Conservation (phyloP, 345 rosid genomes). For the Cardiospermum halicacabum region DNA sequence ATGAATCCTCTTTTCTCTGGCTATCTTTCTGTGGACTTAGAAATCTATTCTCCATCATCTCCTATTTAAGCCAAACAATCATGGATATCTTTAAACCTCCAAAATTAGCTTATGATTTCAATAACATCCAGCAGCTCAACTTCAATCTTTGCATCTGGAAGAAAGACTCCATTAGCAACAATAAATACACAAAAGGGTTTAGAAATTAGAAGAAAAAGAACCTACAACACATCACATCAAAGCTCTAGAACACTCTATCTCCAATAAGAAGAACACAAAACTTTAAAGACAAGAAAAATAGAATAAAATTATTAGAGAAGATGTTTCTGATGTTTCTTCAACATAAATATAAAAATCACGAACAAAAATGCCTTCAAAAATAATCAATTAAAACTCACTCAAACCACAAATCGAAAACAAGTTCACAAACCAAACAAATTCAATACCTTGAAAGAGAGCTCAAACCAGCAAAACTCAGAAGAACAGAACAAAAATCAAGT, state of each 20-base stretch:
- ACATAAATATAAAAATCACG: neutral
- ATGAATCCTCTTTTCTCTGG: conserved; percentile 40
- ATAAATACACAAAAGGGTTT: neutral
- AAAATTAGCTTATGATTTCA: neutral
- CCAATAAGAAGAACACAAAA: neutral
- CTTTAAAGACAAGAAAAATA: neutral
- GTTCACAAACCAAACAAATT: neutral
- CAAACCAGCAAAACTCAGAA: conserved; percentile 8
- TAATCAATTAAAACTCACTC: neutral
- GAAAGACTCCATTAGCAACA: conserved; percentile 16
- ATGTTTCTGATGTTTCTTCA: too few species aligned
- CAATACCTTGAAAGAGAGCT: conserved; percentile 1
- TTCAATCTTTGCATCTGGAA: conserved; percentile 26
- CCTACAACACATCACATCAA: neutral
- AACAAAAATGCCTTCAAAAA: conserved; percentile 1
- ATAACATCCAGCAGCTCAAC: neutral
- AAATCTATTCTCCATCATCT: conserved; percentile 47
- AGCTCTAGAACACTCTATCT: neutral
- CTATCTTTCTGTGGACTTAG: conserved; percentile 33
- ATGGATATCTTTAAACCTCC: conserved; percentile 21
- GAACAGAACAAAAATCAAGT: conserved; percentile 2
- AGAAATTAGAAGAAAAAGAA: conserved; percentile 11
- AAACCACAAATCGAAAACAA: conserved; percentile 5
- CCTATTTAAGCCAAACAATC: conserved; percentile 9
- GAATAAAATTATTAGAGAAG: neutral